These are phyloP conservation scores for Aspergillus ochraceus DNA, from an alignment of 2,329 filamentous ascomycete genomes.

Conservation along the genomic window DNA sequence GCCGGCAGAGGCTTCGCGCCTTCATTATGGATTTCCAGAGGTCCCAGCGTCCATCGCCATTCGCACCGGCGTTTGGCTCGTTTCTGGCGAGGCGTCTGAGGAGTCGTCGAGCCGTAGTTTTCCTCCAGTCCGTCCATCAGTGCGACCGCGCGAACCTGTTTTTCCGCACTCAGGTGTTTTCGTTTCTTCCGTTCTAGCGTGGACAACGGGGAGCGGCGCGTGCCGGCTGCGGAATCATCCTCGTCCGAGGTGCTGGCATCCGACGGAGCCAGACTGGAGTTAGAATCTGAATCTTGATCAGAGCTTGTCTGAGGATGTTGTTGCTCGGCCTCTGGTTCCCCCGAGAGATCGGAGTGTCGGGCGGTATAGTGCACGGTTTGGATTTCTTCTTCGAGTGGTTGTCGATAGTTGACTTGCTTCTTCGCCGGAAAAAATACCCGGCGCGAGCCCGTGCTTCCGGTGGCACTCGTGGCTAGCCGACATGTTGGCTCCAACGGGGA, in stretches of 20 bases:
- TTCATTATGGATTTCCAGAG: slow-evolving; percentile 30
- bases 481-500: slow-evolving; percentile 41
- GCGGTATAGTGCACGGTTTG: slow-evolving; percentile 55
- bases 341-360: slow-evolving; percentile 56
- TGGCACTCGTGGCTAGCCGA: slow-evolving; percentile 34
- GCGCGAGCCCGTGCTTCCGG: slow-evolving; percentile 33
- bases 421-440: slow-evolving; percentile 53
- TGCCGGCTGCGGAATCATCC: slow-evolving; percentile 21
- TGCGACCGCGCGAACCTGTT: slow-evolving; percentile 42
- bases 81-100: slow-evolving; percentile 54
- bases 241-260: slow-evolving; percentile 34
- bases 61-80: slow-evolving; percentile 55
- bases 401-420: slow-evolving; percentile 59
- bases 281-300: slow-evolving; percentile 31
- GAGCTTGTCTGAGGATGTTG: slow-evolving; percentile 13
- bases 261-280: slow-evolving; percentile 27
- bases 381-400: slow-evolving; percentile 60
- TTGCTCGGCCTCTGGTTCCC: slow-evolving; percentile 19
- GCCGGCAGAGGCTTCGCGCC: slow-evolving; percentile 3
- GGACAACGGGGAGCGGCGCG: slow-evolving; percentile 10
- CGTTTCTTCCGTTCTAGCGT: slow-evolving; percentile 38
- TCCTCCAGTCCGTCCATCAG: slow-evolving; percentile 46
- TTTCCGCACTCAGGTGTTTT: slow-evolving; percentile 31
- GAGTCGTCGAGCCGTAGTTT: slow-evolving; percentile 45
- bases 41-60: slow-evolving; percentile 60